Base-by-base conservation (phyloP, 257 asterid species). In the Rhazya stricta region DNA sequence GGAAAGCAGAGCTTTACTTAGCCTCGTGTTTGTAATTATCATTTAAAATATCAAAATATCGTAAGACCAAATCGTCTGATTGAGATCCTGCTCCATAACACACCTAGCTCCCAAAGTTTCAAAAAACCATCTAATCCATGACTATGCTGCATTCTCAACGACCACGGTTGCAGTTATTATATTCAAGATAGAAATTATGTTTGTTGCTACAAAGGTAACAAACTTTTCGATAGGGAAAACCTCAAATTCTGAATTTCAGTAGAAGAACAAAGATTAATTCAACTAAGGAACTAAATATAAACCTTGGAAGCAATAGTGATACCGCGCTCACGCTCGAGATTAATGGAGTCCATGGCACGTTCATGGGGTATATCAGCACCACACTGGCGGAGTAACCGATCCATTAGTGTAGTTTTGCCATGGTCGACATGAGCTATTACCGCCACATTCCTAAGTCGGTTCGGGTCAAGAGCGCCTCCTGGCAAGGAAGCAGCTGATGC, bases 341-440 rank as follows among this genome's bases (percentile, higher is more conserved):
- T 93, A 74, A 92, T 95, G 41, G 96, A 90, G 77, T 95, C 99
- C 68, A 95, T 83, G 51, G 98, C 97, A 42, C 99, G 92, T 76
- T 94, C 99, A 80, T 92, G 98, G 32, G 97, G 98, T 70, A 94
- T 85, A 82, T 95, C 97, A 21, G 98, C 97, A 53, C 99, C 99
- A 75, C 99, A 95, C 86, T 92, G 99, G 32, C 99, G 91, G 74
- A 95, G 94, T 71, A 95, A 90, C 80, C 99, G 87, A 77, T 95
- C 98, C 99, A 95, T 95, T 76, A 95, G 97, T 11, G 98, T 95
- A 54, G 99, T 95, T 85, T 95, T 92, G 23, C 99, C 99, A 76
- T 95, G 99, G 81, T 95, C 99, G 4, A 95, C 99, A 69, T 92
- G 99, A 53, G 98, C 99, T 61, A 95, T 95, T 51, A 95, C 99